Evolutionary conservation across 768 basidiomycete species (phyloP), one percentile per base, ranked within the genome.

Genomic region (Mycena chlorophos): DNA sequence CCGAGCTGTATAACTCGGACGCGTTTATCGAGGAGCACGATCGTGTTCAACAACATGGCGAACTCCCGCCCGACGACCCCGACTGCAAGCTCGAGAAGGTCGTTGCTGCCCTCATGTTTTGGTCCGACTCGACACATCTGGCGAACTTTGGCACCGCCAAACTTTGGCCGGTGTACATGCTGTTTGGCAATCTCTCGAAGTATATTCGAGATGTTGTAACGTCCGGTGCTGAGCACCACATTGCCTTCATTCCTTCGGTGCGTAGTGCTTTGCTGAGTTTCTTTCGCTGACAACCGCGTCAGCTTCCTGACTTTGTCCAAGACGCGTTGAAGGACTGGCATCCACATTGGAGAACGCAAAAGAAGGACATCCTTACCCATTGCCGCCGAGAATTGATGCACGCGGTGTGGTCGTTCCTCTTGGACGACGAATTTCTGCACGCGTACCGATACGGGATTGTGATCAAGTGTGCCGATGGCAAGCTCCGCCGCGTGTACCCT

Each of bases 211-310:
- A 48, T 0, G 56, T 63, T 12, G 68, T 69, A 0, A 47, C 39
- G 23, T 20, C 55, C 51, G 8, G 59, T 49, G 43, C 59, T 54
- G 26, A 65, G 55, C 47, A 70, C 29, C 72, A 72, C 48, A 3
- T 76, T 14, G 72, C 67, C 4, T 75, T 74, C 54, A 65, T 77
- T 45, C 69, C 69, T 0, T 63, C 63, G n/a, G 71, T 73, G 50
- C 45, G 65, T 55, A 27, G 19, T 37, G 17, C 14, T 43, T 8
- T 34, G 2, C 49, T 28, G 23, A 22, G n/a, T 29, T 16, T 23
- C 19, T 8, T 17, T 23, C 31, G n/a, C 30, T 28, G 29, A 60
- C 12, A 20, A 12, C 1, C 27, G 14, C 12, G 16, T 20, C 25
- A 72, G 66, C 63, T 73, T 3, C 69, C 68, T 0, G 68, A 69